Evolutionary conservation across 805 yeast genomes (phyloP), one percentile per base, ranked within the genome.

Genomic region (Starmerella sp.): DNA sequence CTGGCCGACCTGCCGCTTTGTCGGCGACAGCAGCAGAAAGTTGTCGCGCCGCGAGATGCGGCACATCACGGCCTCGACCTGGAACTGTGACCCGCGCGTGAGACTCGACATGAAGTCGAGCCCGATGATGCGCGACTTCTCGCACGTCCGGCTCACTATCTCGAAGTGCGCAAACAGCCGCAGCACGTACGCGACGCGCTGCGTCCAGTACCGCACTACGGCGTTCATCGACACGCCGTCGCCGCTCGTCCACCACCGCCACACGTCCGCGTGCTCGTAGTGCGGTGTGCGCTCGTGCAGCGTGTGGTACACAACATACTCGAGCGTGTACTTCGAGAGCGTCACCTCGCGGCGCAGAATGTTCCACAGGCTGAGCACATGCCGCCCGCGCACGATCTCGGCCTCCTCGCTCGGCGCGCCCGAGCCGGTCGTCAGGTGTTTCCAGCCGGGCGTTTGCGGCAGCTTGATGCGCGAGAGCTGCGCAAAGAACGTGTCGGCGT

Each of bases 51-150:
- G 87, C 30, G 93, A 78, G 17, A 93, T 69, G 53, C 98, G 70
- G 3, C 80, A 69, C 60, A 93, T 69, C 39, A 90, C 75, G 1
- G 97, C 86, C 65, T 93, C 98, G 2, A 93, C 96, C 65, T 87
- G 90, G 66, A 76, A 93, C 65, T 93, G 98, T 0, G 97, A 91
- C 0, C 98, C 98, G 56, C 98, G 69, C 51, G 86, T 84, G 57
- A 85, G 80, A 8, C 89, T 87, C 3, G 97, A 87, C 65, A 82
- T 77, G 66, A 89, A 93, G 62, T 93, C 97, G 31, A 93, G 80
- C 0, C 98, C 98, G 28, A 89, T 76, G 35, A 93, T 67, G 48
- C 96, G 73, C 0, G 96, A 86, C 67, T 86, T 86, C 61, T 90
- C 97, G 13, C 84, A 78, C 22, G 84, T 86, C 61, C 82, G 75